Conservation (phyloP, 169 alveolate species). For the Eimeria maxima region DNA sequence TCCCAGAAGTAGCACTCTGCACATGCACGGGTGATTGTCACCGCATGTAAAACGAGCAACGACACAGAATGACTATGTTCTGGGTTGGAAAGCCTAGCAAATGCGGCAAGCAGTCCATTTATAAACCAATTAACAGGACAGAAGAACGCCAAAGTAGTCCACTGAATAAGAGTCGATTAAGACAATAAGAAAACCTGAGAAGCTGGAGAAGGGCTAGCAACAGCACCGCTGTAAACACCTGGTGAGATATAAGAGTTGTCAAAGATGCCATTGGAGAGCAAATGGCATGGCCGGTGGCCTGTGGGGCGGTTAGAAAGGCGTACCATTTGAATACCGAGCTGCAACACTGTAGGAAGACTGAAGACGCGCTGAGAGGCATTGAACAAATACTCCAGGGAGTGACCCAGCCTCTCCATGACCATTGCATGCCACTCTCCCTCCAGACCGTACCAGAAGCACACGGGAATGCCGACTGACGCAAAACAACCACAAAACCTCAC, state of each 20-base stretch:
- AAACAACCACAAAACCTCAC: neutral
- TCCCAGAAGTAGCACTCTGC: neutral
- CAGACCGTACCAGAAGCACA: conserved; percentile 96
- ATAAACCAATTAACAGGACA: neutral
- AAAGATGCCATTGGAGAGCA: neutral
- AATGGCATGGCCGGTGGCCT: neutral
- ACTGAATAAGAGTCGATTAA: neutral
- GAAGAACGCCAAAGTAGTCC: neutral
- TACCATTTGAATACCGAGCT: conserved; percentile 97
- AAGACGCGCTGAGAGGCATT: conserved; percentile 96
- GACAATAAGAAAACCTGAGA: neutral
- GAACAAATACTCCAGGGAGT: conserved; percentile 97
- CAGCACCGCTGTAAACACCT: neutral
- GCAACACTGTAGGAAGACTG: conserved; percentile 95
- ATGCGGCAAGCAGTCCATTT: neutral
- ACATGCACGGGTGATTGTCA: neutral
- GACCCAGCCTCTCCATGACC: conserved; percentile 96
- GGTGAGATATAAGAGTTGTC: neutral
- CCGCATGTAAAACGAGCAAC: neutral
- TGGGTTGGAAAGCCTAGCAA: neutral
- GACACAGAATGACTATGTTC: neutral
- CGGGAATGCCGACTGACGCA: conserved; percentile 78
- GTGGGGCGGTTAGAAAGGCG: neutral
- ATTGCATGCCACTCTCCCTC: conserved; percentile 98
- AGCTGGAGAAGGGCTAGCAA: neutral